These are phyloP conservation scores for Crotalaria pallida DNA, from an alignment of 306 rosid species.

Conservation along the genomic window DNA sequence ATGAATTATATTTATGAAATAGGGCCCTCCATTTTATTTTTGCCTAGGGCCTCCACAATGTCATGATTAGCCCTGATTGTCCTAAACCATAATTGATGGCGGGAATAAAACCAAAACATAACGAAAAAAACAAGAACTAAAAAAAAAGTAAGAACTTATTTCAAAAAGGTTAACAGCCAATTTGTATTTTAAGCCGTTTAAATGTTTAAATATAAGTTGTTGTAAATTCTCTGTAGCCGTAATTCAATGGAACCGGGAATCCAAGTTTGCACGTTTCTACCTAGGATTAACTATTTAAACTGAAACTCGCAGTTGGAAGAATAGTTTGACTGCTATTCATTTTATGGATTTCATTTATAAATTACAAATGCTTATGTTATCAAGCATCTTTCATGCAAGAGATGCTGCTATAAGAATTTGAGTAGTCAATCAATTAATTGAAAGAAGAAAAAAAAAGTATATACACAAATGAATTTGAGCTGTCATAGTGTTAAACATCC, in stretches of 20 bases:
- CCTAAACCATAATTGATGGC: too few species aligned
- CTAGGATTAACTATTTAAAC: not conserved
- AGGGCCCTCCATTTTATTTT: too few species aligned
- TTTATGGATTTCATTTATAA: slow-evolving; percentile 16
- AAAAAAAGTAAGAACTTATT: too few species aligned
- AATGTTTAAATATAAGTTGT: not conserved
- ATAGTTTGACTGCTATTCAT: not conserved
- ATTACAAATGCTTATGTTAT: not conserved
- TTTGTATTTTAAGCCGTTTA: too few species aligned
- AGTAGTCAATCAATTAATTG: slow-evolving; percentile 11
- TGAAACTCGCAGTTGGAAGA: not conserved
- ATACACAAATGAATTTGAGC: slow-evolving; percentile 6
- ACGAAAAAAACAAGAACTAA: too few species aligned
- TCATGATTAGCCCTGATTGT: too few species aligned
- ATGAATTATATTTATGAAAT: too few species aligned
- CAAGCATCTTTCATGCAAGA: not conserved
- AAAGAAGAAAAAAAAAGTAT: not conserved
- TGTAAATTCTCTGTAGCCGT: not conserved
- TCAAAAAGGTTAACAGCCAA: too few species aligned
- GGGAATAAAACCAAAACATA: too few species aligned
- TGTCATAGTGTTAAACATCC: not conserved
- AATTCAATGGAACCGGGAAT: not conserved
- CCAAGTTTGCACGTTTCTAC: not conserved
- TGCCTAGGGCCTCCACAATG: too few species aligned
- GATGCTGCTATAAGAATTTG: slow-evolving; percentile 11